phyloP scores from a whole-genome alignment of 2,329 filamentous ascomycete species.

The Aspergillus brunneoviolaceus region DNA sequence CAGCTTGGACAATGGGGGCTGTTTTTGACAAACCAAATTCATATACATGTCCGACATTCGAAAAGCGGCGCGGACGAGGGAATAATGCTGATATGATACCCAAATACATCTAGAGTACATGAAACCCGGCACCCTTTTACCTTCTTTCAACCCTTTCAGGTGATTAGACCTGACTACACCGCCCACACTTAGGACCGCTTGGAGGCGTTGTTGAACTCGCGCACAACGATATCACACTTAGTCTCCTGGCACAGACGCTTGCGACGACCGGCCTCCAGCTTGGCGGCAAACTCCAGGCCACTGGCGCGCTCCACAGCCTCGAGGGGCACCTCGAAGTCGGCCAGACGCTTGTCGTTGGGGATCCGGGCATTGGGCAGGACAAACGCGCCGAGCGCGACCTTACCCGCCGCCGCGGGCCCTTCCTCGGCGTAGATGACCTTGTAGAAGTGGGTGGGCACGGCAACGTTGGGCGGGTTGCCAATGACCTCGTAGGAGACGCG shows the following conservation, averaged over 20 bases:
- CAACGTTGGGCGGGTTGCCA: constrained; percentile 86
- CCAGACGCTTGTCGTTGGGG: constrained; percentile 79
- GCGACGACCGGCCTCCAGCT: constrained; percentile 71
- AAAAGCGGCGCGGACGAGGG: not conserved
- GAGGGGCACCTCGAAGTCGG: constrained; percentile 91
- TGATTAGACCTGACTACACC: not conserved
- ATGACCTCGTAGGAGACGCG: constrained; percentile 95
- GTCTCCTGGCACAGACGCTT: constrained; percentile 83
- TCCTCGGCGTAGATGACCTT: constrained; percentile 98
- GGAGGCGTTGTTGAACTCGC: constrained; percentile 67
- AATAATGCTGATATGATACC: not conserved
- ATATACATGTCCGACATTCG: not conserved
- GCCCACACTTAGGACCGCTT: constrained; percentile 38
- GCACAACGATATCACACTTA: constrained; percentile 77
- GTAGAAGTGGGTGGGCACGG: constrained; percentile 98
- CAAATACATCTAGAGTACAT: not conserved
- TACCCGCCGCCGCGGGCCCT: constrained; percentile 58
- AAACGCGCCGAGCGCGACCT: constrained; percentile 88
- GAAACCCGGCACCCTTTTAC: not conserved
- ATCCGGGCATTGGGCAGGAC: constrained; percentile 91
- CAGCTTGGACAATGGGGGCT: not conserved
- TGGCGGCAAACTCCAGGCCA: constrained; percentile 83
- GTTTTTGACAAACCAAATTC: not conserved
- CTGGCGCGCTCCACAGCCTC: constrained; percentile 90
- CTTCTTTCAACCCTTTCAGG: not conserved